These are phyloP conservation scores for Metschnikowia gruessii DNA, from an alignment of 805 yeast genomes.

Conservation along the genomic window DNA sequence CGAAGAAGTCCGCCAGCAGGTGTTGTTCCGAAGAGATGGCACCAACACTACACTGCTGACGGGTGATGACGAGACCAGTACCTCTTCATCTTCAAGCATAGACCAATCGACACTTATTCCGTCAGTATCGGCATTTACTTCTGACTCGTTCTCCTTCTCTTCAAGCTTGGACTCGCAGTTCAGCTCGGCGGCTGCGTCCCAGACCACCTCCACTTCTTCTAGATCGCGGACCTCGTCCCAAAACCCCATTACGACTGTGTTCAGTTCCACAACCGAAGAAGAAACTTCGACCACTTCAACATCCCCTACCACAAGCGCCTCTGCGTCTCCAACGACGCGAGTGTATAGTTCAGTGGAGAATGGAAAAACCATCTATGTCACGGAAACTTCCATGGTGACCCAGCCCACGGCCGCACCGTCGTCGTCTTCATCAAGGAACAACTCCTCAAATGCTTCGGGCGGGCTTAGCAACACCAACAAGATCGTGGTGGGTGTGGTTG, in stretches of 20 bases:
- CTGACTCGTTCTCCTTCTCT: background rate
- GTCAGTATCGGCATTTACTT: background rate
- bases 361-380: conserved; percentile 40
- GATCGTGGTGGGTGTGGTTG: conserved; percentile 47
- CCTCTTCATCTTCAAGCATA: background rate
- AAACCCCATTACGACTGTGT: too few species aligned
- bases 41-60: conserved; percentile 5
- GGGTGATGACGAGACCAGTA: background rate
- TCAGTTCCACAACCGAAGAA: background rate
- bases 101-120: background rate
- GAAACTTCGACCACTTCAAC: background rate
- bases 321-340: conserved; percentile 23
- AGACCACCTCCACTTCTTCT: background rate
- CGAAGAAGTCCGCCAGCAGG: background rate
- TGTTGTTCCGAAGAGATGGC: conserved; percentile 5
- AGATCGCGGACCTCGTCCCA: background rate
- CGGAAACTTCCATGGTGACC: conserved; percentile 34
- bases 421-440: conserved; percentile 19
- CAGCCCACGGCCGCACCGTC: conserved; percentile 26
- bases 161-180: background rate
- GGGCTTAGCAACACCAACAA: conserved; percentile 43
- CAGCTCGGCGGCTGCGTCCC: background rate
- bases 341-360: conserved; percentile 30
- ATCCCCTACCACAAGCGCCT: background rate
- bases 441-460: conserved; percentile 19